Base-by-base conservation (phyloP, 2,329 filamentous ascomycete species). In the Thielaviopsis musarum region DNA sequence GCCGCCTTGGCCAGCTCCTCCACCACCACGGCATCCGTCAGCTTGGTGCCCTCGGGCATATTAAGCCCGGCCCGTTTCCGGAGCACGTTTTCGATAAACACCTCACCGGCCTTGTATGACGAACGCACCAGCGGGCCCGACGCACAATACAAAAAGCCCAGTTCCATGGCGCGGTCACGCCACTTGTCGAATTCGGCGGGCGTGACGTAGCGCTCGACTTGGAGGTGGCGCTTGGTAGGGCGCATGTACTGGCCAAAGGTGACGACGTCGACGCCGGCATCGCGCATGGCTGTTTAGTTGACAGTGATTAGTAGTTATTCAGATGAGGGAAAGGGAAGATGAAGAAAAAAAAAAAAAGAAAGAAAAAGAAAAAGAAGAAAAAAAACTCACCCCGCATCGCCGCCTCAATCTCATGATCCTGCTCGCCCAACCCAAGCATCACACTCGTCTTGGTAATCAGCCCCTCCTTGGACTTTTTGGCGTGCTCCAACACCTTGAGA, bases 221-320 rank as follows among this genome's bases (percentile, higher is more conserved):
- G 85, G 82, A 98, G 91, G 71, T 98, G 93, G 52, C 91, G 82
- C 77, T 97, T 98, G 4, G 93, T 98, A 1, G 93, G 93, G 12
- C 91, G 88, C 93, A 98, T 98, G 76, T 98, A 98, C 75, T 98
- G 93, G n/a, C 93, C 93, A 66, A 98, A 98, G 0, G 93, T 98
- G 61, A 98, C 90, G 13, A 98, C 89, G 66, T 98, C 93, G 53
- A 96, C 91, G 62, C 87, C 76, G 61, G 83, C 80, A 64, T 84
- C 84, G 61, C 93, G 81, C 13, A 98, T 79, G 70, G 94, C 88
- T 82, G n/a, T 22, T 28, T 30, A 57, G n/a, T n/a, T n/a, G n/a
- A n/a, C n/a, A n/a, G n/a, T n/a, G n/a, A n/a, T n/a, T n/a, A n/a
- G n/a, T n/a, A n/a, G n/a, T n/a, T n/a, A n/a, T n/a, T n/a, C n/a